Evolutionary conservation across 768 basidiomycete genomes (phyloP).

Genomic region (Suillus decipiens): DNA sequence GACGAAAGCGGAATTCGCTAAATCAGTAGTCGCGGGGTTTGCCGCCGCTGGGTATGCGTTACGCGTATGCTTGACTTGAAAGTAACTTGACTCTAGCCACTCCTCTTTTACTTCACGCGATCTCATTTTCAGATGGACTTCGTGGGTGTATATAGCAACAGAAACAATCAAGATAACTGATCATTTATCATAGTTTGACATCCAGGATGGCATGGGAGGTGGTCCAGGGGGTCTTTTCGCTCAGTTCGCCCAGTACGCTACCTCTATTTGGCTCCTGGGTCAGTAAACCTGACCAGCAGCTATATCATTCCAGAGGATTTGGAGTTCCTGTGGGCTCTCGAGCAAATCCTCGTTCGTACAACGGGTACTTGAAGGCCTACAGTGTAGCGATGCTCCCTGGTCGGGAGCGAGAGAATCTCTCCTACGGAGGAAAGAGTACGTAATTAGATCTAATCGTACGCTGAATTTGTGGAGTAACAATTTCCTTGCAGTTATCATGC

Average conservation of each 20-base stretch:
- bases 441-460: constrained; percentile 33
- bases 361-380: constrained; percentile 93
- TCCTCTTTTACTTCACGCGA: constrained; percentile 21
- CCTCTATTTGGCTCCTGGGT: constrained; percentile 7
- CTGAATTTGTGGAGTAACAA: constrained; percentile 11
- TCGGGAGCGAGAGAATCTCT: constrained; percentile 83
- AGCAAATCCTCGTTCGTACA: constrained; percentile 71
- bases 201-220: constrained; percentile 38
- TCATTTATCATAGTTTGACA: constrained; percentile 34
- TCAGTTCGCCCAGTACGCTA: constrained; percentile 62
- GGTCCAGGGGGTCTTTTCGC: constrained; percentile 64
- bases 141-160: constrained; percentile 25
- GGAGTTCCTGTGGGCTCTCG: constrained; percentile 50
- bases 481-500: constrained; percentile 82
- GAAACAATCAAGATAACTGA: constrained; percentile 10
- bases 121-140: constrained; percentile 37
- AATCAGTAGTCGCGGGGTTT: constrained; percentile 32
- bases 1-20: constrained; percentile 10
- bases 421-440: constrained; percentile 96
- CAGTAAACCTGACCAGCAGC: constrained; percentile 20
- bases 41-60: constrained; percentile 26
- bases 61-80: constrained; percentile 22
- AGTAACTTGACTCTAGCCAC: constrained; percentile 5
- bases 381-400: constrained; percentile 93
- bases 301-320: constrained; percentile 46